Conservation (phyloP, 345 rosid genomes). For the Draba incana region DNA sequence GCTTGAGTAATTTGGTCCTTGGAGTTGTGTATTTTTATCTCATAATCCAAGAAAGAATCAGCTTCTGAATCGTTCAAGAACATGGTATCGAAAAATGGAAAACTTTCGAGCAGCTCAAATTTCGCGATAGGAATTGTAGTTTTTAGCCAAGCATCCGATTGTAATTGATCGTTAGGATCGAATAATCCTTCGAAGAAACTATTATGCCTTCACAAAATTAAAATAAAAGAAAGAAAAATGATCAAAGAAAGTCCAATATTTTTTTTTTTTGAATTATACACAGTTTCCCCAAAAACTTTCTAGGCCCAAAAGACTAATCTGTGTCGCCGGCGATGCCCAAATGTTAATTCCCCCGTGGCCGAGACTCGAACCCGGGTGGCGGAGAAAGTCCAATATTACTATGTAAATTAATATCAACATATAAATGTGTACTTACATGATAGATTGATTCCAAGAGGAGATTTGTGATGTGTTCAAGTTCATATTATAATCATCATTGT, state of each 20-base stretch:
- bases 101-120: conserved; percentile 41
- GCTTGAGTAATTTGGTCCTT: conserved; percentile 26
- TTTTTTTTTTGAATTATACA: no score
- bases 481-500: conserved; percentile 31
- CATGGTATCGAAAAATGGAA: conserved; percentile 35
- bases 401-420: not conserved
- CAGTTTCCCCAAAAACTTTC: no score
- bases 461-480: not conserved
- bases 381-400: not conserved
- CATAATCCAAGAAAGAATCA: conserved; percentile 35
- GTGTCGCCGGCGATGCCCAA: no score
- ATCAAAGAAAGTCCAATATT: not conserved
- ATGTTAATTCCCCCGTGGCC: no score
- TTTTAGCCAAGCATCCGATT: conserved; percentile 29
- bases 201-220: conserved; percentile 25
- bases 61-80: conserved; percentile 40
- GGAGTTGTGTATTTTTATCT: conserved; percentile 24
- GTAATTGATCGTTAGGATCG: conserved; percentile 34
- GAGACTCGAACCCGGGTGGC: no score
- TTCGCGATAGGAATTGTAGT: conserved; percentile 22
- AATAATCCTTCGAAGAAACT: conserved; percentile 41
- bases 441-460: no score
- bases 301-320: no score
- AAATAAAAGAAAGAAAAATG: not conserved
- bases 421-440: conserved; percentile 19